Evolutionary conservation across 805 yeast genomes (phyloP), one percentile per base, ranked within the genome.

Genomic region (Metschnikowia similis): DNA sequence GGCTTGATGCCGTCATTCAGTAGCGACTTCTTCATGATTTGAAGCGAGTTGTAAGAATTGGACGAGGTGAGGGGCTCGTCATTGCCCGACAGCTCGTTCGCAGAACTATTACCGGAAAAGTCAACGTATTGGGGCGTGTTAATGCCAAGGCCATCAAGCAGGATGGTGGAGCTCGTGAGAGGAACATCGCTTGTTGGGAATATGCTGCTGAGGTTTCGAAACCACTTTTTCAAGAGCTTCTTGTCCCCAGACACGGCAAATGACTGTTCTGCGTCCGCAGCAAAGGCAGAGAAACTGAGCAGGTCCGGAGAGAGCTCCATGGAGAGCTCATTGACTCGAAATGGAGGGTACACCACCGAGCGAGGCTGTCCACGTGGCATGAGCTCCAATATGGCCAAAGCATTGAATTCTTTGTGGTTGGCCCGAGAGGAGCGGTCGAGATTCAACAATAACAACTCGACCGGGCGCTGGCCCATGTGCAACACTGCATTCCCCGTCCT

Each of bases 311-410:
- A 47, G 34, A 53, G 52, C 29, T 59, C 45, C 44, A 69, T 57
- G 11, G 67, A 56, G 17, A 70, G 57, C 48, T 71, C 75, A 51
- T 70, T 70, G 45, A 69, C 54, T 44, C 78, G 53, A 54, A 73
- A 72, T 1, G 78, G 78, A 8, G 78, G 77, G 53, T 58, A 72
- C 53, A 73, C 48, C 32, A 73, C 65, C 8, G 69, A 64, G 28
- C 77, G 59, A 1, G 66, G 51, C 2, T 48, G 54, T 7, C 41
- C 41, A 17, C 54, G 56, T n/a, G 43, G 38, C 7, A 65, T 63
- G 14, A 65, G 49, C 3, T 59, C 54, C 45, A 72, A 55, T 11
- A 73, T 58, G 6, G 76, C 78, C 56, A 72, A 65, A 6, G 78
- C 65, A 49, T 72, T 69, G 52, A 57, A 68, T 6, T 41, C 14